Evolutionary conservation across 108 stramenopile genomes (phyloP).

Genomic region (Skeletonema marinoi): DNA sequence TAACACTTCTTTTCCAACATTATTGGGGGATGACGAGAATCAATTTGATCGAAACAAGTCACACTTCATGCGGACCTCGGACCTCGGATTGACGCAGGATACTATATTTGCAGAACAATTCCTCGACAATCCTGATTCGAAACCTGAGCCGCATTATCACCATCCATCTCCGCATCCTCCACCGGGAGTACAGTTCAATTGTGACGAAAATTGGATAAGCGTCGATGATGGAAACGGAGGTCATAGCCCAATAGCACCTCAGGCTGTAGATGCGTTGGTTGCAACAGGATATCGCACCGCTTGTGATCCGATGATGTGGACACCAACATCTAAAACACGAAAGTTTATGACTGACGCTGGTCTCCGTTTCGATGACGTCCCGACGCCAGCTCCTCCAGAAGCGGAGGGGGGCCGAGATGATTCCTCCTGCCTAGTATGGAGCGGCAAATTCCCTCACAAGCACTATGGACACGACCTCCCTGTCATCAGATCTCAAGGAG

Average conservation of each 20-base stretch:
- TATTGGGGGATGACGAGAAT: neutral
- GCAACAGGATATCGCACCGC: constrained; percentile 36
- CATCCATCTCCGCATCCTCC: constrained; percentile 53
- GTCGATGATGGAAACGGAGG: constrained; percentile 39
- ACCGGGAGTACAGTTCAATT: constrained; percentile 29
- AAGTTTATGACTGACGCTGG: constrained; percentile 48
- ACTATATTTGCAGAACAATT: constrained; percentile 46
- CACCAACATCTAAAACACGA: constrained; percentile 34
- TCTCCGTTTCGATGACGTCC: constrained; percentile 37
- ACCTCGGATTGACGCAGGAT: constrained; percentile 44
- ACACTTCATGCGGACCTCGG: constrained; percentile 45
- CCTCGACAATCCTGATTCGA: constrained; percentile 24
- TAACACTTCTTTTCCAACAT: neutral
- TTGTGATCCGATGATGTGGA: constrained; percentile 52
- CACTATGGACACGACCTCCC: constrained; percentile 74
- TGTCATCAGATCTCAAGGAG: constrained; percentile 64
- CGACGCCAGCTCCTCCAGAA: constrained; percentile 34
- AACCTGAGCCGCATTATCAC: constrained; percentile 47
- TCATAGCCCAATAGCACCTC: constrained; percentile 48
- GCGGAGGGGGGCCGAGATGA: constrained; percentile 38
- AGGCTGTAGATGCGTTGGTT: constrained; percentile 49
- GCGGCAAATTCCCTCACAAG: constrained; percentile 64
- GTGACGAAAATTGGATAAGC: constrained; percentile 47
- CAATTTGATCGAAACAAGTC: constrained; percentile 19
- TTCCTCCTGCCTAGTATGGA: constrained; percentile 60